These are phyloP conservation scores for Ziziphus jujuba DNA, from an alignment of 306 rosid species.

Conservation along the genomic window DNA sequence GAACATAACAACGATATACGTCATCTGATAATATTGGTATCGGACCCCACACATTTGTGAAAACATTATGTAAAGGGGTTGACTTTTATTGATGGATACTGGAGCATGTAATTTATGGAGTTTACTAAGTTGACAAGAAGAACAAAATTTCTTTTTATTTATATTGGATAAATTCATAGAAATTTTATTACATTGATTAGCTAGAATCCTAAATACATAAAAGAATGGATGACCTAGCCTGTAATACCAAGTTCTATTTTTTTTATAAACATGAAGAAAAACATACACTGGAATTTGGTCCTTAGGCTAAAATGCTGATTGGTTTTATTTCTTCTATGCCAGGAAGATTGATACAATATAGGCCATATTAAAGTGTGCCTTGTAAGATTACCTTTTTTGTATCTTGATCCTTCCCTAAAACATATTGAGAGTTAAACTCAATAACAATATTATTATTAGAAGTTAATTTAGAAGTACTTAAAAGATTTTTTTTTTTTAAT, in stretches of 20 bases:
- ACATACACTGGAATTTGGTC: too few species aligned
- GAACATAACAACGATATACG: not conserved
- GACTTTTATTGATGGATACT: not conserved
- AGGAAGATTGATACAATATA: not conserved
- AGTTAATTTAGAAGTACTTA: not conserved
- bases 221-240: not conserved
- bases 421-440: not conserved
- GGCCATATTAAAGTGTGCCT: not conserved
- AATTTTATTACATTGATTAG: not conserved
- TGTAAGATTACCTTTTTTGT: not conserved
- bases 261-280: not conserved
- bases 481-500: not conserved
- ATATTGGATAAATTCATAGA: not conserved
- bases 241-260: too few species aligned
- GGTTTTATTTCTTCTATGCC: too few species aligned
- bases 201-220: not conserved
- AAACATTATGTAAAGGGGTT: not conserved
- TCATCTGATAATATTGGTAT: not conserved
- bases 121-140: not conserved
- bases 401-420: not conserved
- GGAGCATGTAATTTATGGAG: not conserved
- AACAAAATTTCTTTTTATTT: not conserved
- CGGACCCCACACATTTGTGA: not conserved
- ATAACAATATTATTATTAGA: not conserved
- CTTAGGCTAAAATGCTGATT: too few species aligned